Percentiles rank a stretch among this genome's conserved stretches.
These are phyloP conservation scores for Fusarium guadeloupense DNA, from an alignment of 2,329 filamentous ascomycete genomes.

Conservation along the genomic window DNA sequence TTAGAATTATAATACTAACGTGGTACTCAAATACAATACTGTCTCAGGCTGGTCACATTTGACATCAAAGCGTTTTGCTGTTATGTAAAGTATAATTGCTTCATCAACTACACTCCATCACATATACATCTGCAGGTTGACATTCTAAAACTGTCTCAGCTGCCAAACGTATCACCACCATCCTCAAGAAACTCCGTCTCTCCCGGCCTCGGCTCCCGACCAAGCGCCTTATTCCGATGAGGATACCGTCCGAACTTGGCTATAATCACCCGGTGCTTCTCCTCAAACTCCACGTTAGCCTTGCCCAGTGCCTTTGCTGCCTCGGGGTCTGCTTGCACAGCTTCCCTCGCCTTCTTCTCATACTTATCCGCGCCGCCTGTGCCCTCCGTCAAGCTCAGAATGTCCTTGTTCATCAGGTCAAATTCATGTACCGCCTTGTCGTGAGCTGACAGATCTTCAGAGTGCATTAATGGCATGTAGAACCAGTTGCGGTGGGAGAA, in stretches of 20 bases:
- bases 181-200: constrained; percentile 61
- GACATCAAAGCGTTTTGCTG: too few relatives aligned
- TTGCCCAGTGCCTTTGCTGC: constrained; percentile 39
- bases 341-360: constrained; percentile 41
- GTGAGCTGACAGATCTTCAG: constrained; percentile 60
- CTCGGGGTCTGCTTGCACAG: constrained; percentile 41
- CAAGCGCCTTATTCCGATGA: constrained; percentile 63
- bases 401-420: constrained; percentile 46
- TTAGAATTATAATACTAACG: too few relatives aligned
- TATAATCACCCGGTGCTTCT: constrained; percentile 60
- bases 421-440: constrained; percentile 48
- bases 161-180: constrained; percentile 53
- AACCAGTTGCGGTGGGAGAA: constrained; percentile 63
- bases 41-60: too few relatives aligned
- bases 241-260: constrained; percentile 67
- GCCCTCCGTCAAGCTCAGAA: constrained; percentile 45
- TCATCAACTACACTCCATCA: too few relatives aligned
- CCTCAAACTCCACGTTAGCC: constrained; percentile 48
- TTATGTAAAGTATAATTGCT: too few relatives aligned
- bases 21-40: too few relatives aligned
- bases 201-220: constrained; percentile 57
- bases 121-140: too few relatives aligned
- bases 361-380: constrained; percentile 36
- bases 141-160: neutral
- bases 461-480: constrained; percentile 68